phyloP scores from a whole-genome alignment of 768 basidiomycete genomes.

The Boletus tomentosulus region DNA sequence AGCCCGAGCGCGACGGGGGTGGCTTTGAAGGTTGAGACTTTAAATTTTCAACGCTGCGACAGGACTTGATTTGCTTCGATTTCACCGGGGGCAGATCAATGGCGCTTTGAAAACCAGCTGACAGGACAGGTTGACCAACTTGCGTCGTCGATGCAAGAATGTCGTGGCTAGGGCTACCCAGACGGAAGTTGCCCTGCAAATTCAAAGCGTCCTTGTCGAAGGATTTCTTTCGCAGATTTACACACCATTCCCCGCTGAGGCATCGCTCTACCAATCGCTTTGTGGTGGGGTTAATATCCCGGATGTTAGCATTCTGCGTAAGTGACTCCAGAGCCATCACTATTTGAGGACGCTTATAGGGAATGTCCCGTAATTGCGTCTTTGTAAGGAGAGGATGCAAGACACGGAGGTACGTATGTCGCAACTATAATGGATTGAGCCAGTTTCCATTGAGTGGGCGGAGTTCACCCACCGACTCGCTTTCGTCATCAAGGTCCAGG shows the following conservation, averaged over 20 bases:
- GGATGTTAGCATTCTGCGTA: constrained; percentile 65
- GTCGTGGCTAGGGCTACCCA: constrained; percentile 44
- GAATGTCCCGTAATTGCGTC: constrained; percentile 79
- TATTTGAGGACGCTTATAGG: constrained; percentile 92
- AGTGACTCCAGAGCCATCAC: constrained; percentile 78
- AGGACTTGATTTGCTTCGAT: constrained; percentile 50
- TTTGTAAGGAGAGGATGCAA: constrained; percentile 92
- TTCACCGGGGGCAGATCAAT: constrained; percentile 22
- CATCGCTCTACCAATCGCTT: constrained; percentile 90
- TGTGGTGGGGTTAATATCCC: constrained; percentile 84
- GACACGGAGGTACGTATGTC: constrained; percentile 96
- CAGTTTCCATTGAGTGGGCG: not conserved
- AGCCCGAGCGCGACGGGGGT: constrained; percentile 30
- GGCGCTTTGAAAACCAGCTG: constrained; percentile 18
- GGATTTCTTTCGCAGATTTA: constrained; percentile 50
- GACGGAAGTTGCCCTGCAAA: constrained; percentile 28
- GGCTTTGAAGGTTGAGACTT: constrained; percentile 29
- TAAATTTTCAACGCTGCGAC: constrained; percentile 64
- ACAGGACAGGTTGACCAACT: not conserved
- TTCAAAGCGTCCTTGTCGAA: constrained; percentile 25
- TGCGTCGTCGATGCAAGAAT: constrained; percentile 37
- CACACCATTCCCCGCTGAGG: constrained; percentile 83
- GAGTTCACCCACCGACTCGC: constrained; percentile 70
- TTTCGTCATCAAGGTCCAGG: constrained; percentile 87
- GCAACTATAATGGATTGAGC: constrained; percentile 48